Evolutionary conservation across 495 filamentous ascomycete species (phyloP), one percentile per base, ranked within the genome.

Genomic region (Tricharina praecox): DNA sequence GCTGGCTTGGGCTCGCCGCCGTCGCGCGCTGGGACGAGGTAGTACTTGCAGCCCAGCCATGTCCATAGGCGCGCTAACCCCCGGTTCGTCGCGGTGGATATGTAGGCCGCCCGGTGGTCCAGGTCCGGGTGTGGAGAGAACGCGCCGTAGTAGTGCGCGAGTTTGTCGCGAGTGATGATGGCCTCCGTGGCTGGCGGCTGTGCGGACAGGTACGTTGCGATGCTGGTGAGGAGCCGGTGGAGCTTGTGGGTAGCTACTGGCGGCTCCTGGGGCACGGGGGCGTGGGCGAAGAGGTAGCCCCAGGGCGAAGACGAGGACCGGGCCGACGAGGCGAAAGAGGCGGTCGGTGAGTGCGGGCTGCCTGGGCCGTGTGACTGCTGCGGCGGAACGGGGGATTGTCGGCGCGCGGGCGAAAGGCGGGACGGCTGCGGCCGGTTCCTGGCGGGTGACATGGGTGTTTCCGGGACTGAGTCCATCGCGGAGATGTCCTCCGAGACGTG

Each of bases 1-100:
- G 40, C 40, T 7, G 40, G 40, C 8, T 9, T 7, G 4, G 18
- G 16, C 15, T 37, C 16, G 7, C 18, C 34, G 21, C 13, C 20
- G n/a, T 9, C 11, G 20, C 21, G n/a, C 19, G 10, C 24, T 10
- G 40, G 40, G 13, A 43, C 23, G 21, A 11, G 20, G 23, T 43
- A 43, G 40, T 43, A 43, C 7, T 13, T 24, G 20, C 40, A 43
- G 9, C 40, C 40, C 9, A 43, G 24, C 40, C 40, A 43, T 11
- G 19, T n/a, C 40, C 40, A 43, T 2, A 43, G 24, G 10, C 40
- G 24, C 26, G 19, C 40, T 3, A 43, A 18, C 1, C 40, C 40
- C 23, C 18, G 9, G 2, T 8, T 11, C 1, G 40, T 25, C 10
- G 40, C 40, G 5, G 40, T 23, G 21, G 21, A 11, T 10, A 43